A percentile compares a stretch with the other conserved stretches of the same genome.
These are phyloP conservation scores for Ambrosia artemisiifolia DNA, from an alignment of 129 eudicot species.

Conservation along the genomic window DNA sequence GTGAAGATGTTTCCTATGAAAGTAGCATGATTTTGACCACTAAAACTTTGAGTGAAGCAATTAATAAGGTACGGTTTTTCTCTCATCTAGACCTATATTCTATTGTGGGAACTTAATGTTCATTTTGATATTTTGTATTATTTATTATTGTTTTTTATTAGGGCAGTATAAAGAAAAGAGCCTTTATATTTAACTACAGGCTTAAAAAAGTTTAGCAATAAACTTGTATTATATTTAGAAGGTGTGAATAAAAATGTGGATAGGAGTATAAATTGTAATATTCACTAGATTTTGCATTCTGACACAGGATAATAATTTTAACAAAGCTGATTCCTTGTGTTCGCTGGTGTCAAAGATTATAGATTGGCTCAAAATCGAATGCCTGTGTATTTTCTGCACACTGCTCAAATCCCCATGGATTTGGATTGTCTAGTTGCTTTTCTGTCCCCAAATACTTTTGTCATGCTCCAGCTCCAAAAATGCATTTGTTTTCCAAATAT, in stretches of 20 bases:
- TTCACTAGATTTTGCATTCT: background rate
- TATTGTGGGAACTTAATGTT: background rate
- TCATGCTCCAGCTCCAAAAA: background rate
- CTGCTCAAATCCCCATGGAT: background rate
- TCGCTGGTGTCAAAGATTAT: background rate
- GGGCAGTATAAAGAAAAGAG: background rate
- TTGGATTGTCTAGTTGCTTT: background rate
- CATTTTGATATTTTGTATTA: background rate
- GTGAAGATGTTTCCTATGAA: conserved; percentile 81
- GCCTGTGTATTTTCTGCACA: background rate
- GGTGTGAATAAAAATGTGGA: background rate
- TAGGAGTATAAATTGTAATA: conserved; percentile 6
- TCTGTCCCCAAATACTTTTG: background rate
- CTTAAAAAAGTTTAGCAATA: background rate
- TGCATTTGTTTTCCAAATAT: background rate
- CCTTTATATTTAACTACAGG: background rate
- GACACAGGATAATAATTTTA: background rate
- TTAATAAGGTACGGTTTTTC: conserved; percentile 51
- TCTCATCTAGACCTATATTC: background rate
- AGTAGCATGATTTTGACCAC: conserved; percentile 85
- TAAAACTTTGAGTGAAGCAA: conserved; percentile 73
- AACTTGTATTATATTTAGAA: background rate
- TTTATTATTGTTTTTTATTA: background rate
- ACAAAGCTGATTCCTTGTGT: background rate
- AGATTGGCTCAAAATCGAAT: background rate